Evolutionary conservation across 2,329 filamentous ascomycete species (phyloP).

Genomic region (Pseudocercospora pini-densiflorae): DNA sequence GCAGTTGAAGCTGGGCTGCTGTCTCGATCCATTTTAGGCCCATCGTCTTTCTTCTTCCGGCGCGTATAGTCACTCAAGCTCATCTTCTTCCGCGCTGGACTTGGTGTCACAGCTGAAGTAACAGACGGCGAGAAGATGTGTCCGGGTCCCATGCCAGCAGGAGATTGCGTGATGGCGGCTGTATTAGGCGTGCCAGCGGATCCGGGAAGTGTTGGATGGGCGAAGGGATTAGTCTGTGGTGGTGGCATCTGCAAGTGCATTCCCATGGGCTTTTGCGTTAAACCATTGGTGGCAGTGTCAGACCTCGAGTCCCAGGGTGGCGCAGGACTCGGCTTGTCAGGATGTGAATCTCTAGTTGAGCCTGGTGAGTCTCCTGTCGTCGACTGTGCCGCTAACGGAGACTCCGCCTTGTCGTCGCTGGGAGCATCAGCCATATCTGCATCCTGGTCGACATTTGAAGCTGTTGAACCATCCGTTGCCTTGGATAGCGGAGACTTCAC

Average conservation of each 20-base stretch:
- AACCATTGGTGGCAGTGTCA: conserved; percentile 12
- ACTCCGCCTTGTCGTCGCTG: conserved; percentile 14
- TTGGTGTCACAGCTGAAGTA: conserved; percentile 47
- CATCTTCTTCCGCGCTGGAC: conserved; percentile 53
- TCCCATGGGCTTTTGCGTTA: conserved; percentile 26
- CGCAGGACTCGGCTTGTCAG: conserved; percentile 14
- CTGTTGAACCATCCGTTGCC: conserved; percentile 4
- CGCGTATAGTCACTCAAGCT: conserved; percentile 57
- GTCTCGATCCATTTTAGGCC: conserved; percentile 34
- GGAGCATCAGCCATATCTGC: conserved; percentile 29
- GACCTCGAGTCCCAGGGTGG: conserved; percentile 17
- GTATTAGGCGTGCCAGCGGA: conserved; percentile 18
- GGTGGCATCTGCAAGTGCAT: conserved; percentile 43
- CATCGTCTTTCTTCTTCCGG: conserved; percentile 42
- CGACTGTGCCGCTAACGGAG: neutral
- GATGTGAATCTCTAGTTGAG: neutral
- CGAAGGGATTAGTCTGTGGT: conserved; percentile 33
- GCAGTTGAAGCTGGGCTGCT: conserved; percentile 37
- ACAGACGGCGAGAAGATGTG: conserved; percentile 44
- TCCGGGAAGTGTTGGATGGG: conserved; percentile 31
- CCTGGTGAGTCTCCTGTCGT: conserved; percentile 1
- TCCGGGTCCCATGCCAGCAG: conserved; percentile 29
- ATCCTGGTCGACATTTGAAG: conserved; percentile 17
- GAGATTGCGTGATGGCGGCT: conserved; percentile 32
- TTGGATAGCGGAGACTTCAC: conserved; percentile 9